Conservation (phyloP, 306 rosid genomes). For the Cucurbita pepo region DNA sequence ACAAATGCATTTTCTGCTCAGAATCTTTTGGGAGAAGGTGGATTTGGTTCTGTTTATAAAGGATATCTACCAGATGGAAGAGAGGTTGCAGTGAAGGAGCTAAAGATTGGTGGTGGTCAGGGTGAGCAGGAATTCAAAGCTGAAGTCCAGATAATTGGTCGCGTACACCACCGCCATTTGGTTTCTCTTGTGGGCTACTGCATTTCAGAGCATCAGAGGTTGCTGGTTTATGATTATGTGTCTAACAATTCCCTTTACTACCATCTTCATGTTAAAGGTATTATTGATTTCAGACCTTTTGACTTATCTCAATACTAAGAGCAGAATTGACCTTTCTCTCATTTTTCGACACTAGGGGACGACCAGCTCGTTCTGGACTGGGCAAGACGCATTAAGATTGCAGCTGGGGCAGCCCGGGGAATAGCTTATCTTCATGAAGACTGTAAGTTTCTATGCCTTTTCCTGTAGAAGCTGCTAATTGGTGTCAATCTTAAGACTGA, state of each 20-base stretch:
- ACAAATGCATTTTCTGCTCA: conserved; percentile 57
- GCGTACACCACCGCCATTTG: conserved; percentile 91
- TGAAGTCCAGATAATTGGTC: conserved; percentile 81
- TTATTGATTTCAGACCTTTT: conserved; percentile 3
- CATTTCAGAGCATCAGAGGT: conserved; percentile 49
- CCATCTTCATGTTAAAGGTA: conserved; percentile 74
- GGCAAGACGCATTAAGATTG: conserved; percentile 65
- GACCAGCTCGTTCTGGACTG: conserved; percentile 53
- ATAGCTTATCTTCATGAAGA: conserved; percentile 93
- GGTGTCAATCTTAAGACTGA: neutral
- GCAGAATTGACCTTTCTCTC: conserved; percentile 7
- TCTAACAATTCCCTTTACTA: conserved; percentile 60
- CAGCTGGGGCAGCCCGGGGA: conserved; percentile 93
- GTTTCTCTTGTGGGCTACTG: conserved; percentile 87
- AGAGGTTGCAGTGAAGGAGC: conserved; percentile 78
- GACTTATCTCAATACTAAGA: conserved; percentile 7
- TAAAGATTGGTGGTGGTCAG: conserved; percentile 73
- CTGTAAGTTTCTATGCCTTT: conserved; percentile 35
- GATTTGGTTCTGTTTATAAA: conserved; percentile 82
- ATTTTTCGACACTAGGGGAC: conserved; percentile 25
- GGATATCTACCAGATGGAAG: conserved; percentile 77
- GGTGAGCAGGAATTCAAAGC: conserved; percentile 87
- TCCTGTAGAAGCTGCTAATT: neutral
- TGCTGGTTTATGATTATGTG: conserved; percentile 83
- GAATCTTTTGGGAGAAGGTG: conserved; percentile 88